phyloP scores from a whole-genome alignment of 2,329 filamentous ascomycete genomes.

The Dendrostoma leiphaemia region DNA sequence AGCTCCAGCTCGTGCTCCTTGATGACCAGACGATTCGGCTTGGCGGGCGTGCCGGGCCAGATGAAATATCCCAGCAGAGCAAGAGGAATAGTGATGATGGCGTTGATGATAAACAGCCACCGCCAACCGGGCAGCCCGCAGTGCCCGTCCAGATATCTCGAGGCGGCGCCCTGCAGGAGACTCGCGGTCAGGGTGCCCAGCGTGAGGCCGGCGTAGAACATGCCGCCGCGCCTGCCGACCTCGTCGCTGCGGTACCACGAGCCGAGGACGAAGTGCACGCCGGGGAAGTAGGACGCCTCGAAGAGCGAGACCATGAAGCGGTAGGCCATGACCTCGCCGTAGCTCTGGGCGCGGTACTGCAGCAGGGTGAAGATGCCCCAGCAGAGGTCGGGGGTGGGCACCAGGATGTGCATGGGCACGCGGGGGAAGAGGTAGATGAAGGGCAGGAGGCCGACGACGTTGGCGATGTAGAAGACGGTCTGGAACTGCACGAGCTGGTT shows the following conservation, averaged over 20 bases:
- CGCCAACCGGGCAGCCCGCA: conserved; percentile 13
- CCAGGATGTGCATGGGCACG: conserved; percentile 25
- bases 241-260: conserved; percentile 18
- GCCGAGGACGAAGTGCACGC: conserved; percentile 15
- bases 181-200: conserved; percentile 18
- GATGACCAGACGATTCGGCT: conserved; percentile 31
- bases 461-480: conserved; percentile 23
- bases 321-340: conserved; percentile 19
- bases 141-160: conserved; percentile 13
- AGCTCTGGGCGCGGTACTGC: conserved; percentile 22
- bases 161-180: conserved; percentile 16
- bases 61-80: conserved; percentile 47
- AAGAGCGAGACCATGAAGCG: conserved; percentile 18
- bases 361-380: conserved; percentile 27
- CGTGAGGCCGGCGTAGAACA: conserved; percentile 30
- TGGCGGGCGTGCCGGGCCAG: conserved; percentile 34
- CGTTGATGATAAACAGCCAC: conserved; percentile 32
- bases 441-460: conserved; percentile 25
- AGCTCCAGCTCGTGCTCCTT: conserved; percentile 29
- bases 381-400: conserved; percentile 24
- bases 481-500: conserved; percentile 24
- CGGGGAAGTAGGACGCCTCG: neutral
- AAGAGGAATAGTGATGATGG: conserved; percentile 48
- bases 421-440: conserved; percentile 27
- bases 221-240: conserved; percentile 16